Evolutionary conservation across 2,329 filamentous ascomycete species (phyloP).

Genomic region (Daldinia sp.): DNA sequence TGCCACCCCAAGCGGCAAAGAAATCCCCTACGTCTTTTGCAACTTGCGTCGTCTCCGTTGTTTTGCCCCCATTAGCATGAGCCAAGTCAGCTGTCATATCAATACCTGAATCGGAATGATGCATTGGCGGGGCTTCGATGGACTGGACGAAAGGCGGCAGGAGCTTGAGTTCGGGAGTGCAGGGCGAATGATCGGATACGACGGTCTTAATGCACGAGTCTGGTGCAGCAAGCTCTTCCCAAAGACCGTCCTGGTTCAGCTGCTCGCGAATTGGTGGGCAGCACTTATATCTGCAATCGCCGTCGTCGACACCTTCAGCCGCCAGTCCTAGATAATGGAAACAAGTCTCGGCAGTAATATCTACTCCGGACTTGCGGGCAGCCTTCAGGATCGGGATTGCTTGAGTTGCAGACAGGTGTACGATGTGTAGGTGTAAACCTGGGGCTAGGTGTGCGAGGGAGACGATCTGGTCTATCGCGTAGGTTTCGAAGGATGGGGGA

Average conservation of each 20-base stretch:
- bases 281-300: constrained; percentile 94
- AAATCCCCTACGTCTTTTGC: constrained; percentile 78
- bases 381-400: constrained; percentile 83
- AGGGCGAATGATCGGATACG: constrained; percentile 95
- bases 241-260: constrained; percentile 85
- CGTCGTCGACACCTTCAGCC: constrained; percentile 82
- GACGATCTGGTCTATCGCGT: constrained; percentile 88
- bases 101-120: constrained; percentile 66
- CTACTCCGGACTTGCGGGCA: constrained; percentile 78
- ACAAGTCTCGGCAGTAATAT: constrained; percentile 94
- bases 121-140: constrained; percentile 54
- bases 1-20: constrained; percentile 96
- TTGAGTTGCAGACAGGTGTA: constrained; percentile 90
- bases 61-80: constrained; percentile 50
- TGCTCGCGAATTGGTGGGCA: constrained; percentile 89
- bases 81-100: constrained; percentile 58
- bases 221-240: constrained; percentile 78
- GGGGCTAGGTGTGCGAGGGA: constrained; percentile 84
- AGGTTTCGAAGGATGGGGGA: constrained; percentile 90
- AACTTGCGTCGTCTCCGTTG: constrained; percentile 51
- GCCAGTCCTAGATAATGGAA: constrained; percentile 93
- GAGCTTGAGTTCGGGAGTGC: constrained; percentile 93
- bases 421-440: constrained; percentile 88
- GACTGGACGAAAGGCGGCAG: constrained; percentile 77
- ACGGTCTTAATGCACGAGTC: constrained; percentile 91